phyloP scores from a whole-genome alignment of 163 green algal species.

The Chloromonas sp. region DNA sequence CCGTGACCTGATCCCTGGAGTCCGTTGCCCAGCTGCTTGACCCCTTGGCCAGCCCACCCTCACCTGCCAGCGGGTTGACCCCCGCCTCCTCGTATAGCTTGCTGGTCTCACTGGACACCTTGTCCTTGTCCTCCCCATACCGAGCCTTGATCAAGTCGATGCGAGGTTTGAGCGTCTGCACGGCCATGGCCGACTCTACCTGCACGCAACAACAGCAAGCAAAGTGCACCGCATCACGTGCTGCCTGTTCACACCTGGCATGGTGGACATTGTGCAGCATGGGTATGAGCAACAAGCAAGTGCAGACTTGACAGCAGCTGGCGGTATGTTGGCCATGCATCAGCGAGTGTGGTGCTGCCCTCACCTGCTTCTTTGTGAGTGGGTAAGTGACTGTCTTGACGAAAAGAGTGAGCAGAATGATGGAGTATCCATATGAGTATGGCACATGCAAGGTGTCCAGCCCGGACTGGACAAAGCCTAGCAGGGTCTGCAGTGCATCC shows the following conservation, averaged over 20 bases:
- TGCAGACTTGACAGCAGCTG: no score
- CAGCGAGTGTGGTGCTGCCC: neutral
- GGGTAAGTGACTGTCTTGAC: conserved; percentile 94
- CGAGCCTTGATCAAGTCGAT: conserved; percentile 87
- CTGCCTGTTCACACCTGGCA: no score
- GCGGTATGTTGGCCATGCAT: neutral
- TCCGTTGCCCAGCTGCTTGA: no score
- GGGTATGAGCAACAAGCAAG: no score
- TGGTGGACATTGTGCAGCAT: no score
- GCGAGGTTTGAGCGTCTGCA: conserved; percentile 85
- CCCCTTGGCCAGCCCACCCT: neutral
- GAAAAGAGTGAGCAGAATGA: conserved; percentile 91
- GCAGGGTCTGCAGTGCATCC: neutral
- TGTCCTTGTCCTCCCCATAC: conserved; percentile 74
- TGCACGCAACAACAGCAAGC: conserved; percentile 26
- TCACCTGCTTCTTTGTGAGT: conserved; percentile 89
- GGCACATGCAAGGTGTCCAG: conserved; percentile 66
- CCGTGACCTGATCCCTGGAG: no score
- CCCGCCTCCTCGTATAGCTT: conserved; percentile 76
- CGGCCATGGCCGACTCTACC: conserved; percentile 78
- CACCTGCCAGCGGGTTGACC: conserved; percentile 68
- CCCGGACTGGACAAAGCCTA: conserved; percentile 49
- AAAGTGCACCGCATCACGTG: no score
- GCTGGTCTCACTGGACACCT: conserved; percentile 66
- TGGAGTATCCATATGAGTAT: conserved; percentile 96